phyloP scores from a whole-genome alignment of 2,329 filamentous ascomycete genomes.

The Amauroascus verrucosus region DNA sequence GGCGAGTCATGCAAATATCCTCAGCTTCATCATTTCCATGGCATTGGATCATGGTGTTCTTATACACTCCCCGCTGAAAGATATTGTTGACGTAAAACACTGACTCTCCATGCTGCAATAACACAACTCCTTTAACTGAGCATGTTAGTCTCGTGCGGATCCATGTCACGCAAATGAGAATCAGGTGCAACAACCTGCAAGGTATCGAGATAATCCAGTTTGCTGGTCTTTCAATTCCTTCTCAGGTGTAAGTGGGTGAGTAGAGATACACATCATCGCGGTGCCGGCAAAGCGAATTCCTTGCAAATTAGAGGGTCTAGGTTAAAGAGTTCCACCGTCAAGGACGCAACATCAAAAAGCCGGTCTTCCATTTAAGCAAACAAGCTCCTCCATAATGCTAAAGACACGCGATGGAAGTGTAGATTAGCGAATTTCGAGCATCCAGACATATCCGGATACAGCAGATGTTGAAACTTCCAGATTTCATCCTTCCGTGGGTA shows the following conservation, averaged over 20 bases:
- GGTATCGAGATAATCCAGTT: conserved; percentile 55
- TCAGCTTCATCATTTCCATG: conserved; percentile 22
- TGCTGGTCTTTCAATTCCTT: conserved; percentile 56
- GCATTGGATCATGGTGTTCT: conserved; percentile 15
- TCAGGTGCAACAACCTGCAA: conserved; percentile 68
- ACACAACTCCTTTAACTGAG: conserved; percentile 55
- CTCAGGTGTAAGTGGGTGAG: conserved; percentile 48
- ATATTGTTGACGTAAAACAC: conserved; percentile 92
- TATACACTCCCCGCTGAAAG: conserved; percentile 42
- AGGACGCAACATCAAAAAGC: conserved; percentile 38
- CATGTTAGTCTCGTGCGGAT: conserved; percentile 52
- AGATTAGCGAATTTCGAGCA: conserved; percentile 51
- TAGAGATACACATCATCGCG: conserved; percentile 64
- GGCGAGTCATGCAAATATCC: conserved; percentile 34
- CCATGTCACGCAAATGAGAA: conserved; percentile 58
- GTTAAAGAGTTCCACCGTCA: conserved; percentile 85
- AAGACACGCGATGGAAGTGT: conserved; percentile 63
- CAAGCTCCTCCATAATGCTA: conserved; percentile 53
- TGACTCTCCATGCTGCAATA: conserved; percentile 62
- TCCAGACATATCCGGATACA: conserved; percentile 60
- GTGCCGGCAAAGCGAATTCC: conserved; percentile 70
- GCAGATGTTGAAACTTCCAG: no score
- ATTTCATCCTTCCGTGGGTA: no score
- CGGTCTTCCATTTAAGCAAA: conserved; percentile 41
- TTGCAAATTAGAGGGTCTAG: conserved; percentile 58